These are phyloP conservation scores for Carex scoparia DNA, from an alignment of 176 grass and related monocot species.

Conservation along the genomic window DNA sequence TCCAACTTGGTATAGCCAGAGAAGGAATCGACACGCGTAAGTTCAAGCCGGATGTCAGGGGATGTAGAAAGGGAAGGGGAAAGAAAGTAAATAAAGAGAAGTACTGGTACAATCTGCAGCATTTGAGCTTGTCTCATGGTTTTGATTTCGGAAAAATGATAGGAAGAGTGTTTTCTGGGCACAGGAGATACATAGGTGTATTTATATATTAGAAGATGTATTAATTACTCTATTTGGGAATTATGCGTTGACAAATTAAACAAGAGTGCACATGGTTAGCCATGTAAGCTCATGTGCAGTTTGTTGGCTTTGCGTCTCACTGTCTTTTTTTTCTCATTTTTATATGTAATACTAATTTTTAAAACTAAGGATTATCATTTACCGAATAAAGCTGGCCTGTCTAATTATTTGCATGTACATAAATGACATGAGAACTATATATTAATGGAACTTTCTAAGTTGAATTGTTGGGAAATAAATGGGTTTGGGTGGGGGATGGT, in stretches of 20 bases:
- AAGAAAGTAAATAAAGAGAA: conserved; percentile 33
- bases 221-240: not conserved
- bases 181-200: not conserved
- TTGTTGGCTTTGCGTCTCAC: conserved; percentile 21
- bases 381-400: not conserved
- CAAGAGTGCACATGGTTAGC: conserved; percentile 22
- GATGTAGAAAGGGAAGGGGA: not conserved
- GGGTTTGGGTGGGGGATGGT: not conserved
- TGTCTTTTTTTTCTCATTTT: conserved; percentile 2
- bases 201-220: conserved; percentile 6
- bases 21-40: conserved; percentile 49
- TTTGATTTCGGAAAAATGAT: not conserved
- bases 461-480: not conserved
- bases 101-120: conserved; percentile 31
- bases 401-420: not conserved
- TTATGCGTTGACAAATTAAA: conserved; percentile 19
- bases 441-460: not conserved
- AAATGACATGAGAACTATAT: not conserved
- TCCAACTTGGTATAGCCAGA: conserved; percentile 31
- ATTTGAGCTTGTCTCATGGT: conserved; percentile 30
- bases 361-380: not conserved
- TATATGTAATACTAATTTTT: not conserved
- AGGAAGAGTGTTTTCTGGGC: not conserved
- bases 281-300: conserved; percentile 19
- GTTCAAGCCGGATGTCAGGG: conserved; percentile 23